phyloP scores from a whole-genome alignment of 441 rosid species.

The Erysimum cheiri region DNA sequence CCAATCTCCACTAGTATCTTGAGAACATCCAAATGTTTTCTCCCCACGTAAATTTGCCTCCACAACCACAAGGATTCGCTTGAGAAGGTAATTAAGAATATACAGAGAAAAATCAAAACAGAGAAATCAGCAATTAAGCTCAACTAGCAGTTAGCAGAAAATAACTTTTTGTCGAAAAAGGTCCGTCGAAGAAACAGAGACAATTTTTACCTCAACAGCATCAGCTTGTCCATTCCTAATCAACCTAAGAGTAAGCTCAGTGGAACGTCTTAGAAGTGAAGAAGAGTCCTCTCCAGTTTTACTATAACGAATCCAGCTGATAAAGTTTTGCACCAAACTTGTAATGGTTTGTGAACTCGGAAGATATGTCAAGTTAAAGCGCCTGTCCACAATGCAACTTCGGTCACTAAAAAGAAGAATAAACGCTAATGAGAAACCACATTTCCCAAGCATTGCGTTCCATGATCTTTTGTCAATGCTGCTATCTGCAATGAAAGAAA shows the following conservation, averaged over 20 bases:
- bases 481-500: constrained; percentile 61
- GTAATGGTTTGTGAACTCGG: constrained; percentile 67
- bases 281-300: constrained; percentile 68
- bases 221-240: constrained; percentile 84
- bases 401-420: constrained; percentile 59
- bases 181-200: constrained; percentile 30
- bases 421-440: constrained; percentile 83
- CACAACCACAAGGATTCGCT: constrained; percentile 74
- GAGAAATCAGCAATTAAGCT: constrained; percentile 39
- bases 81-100: constrained; percentile 30
- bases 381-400: constrained; percentile 48
- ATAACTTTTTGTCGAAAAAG: constrained; percentile 24
- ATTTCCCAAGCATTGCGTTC: constrained; percentile 84
- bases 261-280: constrained; percentile 73
- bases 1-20: constrained; percentile 84
- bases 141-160: constrained; percentile 27
- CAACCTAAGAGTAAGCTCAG: constrained; percentile 76
- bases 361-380: constrained; percentile 49
- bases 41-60: constrained; percentile 81
- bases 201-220: constrained; percentile 79
- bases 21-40: constrained; percentile 74
- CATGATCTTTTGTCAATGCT: constrained; percentile 69
- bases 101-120: constrained; percentile 16
- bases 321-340: constrained; percentile 64
- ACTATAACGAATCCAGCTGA: constrained; percentile 90